phyloP scores from a whole-genome alignment of 495 filamentous ascomycete genomes.

The Neurospora terricola region DNA sequence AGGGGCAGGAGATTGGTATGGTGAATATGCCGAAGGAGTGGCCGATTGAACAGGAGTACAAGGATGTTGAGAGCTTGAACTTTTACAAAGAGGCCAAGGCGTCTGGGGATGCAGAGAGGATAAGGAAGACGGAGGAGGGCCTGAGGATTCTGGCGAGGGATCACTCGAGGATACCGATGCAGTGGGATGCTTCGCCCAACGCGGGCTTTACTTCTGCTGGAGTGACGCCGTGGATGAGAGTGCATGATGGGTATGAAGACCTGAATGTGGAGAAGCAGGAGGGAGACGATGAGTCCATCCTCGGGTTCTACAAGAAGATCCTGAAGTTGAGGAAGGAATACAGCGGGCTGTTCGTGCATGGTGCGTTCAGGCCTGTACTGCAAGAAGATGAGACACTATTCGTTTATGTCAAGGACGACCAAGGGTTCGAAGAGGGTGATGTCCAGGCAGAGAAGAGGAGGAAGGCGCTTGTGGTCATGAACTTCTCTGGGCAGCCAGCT shows the following conservation, averaged over 20 bases:
- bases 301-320: slow-evolving; percentile 37
- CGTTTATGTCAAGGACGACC: slow-evolving; percentile 7
- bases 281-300: slow-evolving; percentile 24
- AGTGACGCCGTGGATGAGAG: slow-evolving; percentile 42
- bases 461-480: slow-evolving; percentile 10
- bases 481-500: slow-evolving; percentile 7
- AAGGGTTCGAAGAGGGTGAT: not conserved
- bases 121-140: slow-evolving; percentile 28
- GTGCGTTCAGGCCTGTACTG: slow-evolving; percentile 36
- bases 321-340: slow-evolving; percentile 38
- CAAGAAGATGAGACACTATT: slow-evolving; percentile 14
- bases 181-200: slow-evolving; percentile 44
- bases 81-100: slow-evolving; percentile 38
- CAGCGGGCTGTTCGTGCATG: slow-evolving; percentile 51
- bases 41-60: slow-evolving; percentile 49
- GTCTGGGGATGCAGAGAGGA: slow-evolving; percentile 16
- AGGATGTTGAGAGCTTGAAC: slow-evolving; percentile 53
- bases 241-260: slow-evolving; percentile 32
- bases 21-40: slow-evolving; percentile 52
- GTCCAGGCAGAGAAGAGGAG: not conserved
- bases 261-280: slow-evolving; percentile 37
- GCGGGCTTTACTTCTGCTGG: slow-evolving; percentile 38
- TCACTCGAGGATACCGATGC: slow-evolving; percentile 52
- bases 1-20: slow-evolving; percentile 66
- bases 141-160: slow-evolving; percentile 47